Evolutionary conservation across 2,329 filamentous ascomycete genomes (phyloP), one percentile per base, ranked within the genome.

Genomic region (Calonectria pseudoreteaudii): DNA sequence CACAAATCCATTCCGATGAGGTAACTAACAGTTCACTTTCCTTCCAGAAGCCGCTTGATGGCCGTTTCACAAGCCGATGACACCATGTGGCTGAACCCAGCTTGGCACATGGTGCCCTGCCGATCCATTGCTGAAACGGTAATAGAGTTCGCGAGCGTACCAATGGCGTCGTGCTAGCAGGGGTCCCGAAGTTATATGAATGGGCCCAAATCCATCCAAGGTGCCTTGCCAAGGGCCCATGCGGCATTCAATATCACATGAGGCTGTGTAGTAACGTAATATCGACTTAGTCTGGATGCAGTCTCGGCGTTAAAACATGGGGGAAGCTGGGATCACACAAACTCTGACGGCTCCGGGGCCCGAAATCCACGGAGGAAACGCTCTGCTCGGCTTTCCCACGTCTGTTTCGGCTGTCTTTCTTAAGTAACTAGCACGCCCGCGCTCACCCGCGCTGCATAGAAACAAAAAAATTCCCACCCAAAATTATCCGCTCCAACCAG

Each of bases 121-220:
- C 36, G 56, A 62, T 62, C 56, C 16, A 18, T 38, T 26, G 23
- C 56, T 62, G 34, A 36, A 62, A 41, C 4, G 56, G 23, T 38
- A 62, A 62, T 62, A 62, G 36, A 62, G 56, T 62, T 62, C 56
- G 31, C 56, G 56, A 62, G 56, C 56, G 36, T 41, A 36, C 56
- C 56, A 62, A 62, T 62, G 34, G 38, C 23, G 26, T 16, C 14
- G n/a, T 2, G 34, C 11, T 8, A 20, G 23, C 23, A 41, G 23
- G 56, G 56, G 56, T 47, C n/a, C 16, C 8, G 20, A 28, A 62
- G 36, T 62, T 62, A 41, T 34, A 62, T 62, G n/a, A 62, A 62
- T 11, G 56, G 56, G 16, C 26, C 34, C n/a, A 26, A 41, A 41
- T 62, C 23, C 56, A 28, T 62, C 34, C n/a, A 41, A 41, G 34